These are phyloP conservation scores for Pichia sp. DNA, from an alignment of 1,139 yeast species.

Conservation along the genomic window DNA sequence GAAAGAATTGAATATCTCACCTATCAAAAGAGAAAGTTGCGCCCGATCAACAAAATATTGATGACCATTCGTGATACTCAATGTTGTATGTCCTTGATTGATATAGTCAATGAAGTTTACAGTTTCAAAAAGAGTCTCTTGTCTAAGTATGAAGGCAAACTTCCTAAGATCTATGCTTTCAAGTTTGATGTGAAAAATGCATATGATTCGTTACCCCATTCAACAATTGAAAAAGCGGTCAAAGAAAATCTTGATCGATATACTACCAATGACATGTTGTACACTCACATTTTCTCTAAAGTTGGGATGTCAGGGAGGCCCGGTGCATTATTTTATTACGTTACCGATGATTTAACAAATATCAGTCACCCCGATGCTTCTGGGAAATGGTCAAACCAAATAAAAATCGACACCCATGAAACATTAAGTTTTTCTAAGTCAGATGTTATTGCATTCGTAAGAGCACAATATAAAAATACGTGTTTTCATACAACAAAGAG, in stretches of 20 bases:
- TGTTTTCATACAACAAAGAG: conserved; percentile 30
- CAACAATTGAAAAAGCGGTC: conserved; percentile 33
- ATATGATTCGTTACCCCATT: conserved; percentile 66
- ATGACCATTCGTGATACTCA: conserved; percentile 12
- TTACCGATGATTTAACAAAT: conserved; percentile 5
- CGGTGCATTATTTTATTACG: conserved; percentile 1
- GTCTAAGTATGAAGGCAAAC: conserved; percentile 9
- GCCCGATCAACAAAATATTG: conserved; percentile 31
- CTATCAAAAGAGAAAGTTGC: conserved; percentile 26
- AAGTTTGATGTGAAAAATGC: conserved; percentile 79
- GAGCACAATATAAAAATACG: conserved; percentile 35
- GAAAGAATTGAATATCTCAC: conserved; percentile 27
- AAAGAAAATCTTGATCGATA: conserved; percentile 18
- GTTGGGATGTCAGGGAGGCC: conserved; percentile 2
- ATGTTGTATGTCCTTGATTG: conserved; percentile 27
- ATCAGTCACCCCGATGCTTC: neutral
- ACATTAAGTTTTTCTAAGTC: conserved; percentile 26
- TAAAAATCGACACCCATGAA: conserved; percentile 25
- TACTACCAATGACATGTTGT: conserved; percentile 8
- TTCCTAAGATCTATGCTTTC: conserved; percentile 43
- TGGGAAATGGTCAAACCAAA: neutral
- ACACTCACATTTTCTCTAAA: conserved; percentile 11
- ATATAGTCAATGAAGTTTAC: conserved; percentile 28
- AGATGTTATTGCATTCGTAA: conserved; percentile 29
- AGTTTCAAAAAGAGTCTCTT: conserved; percentile 26